Conservation (phyloP, 1,139 yeast species). For the Kodamaea plutei region DNA sequence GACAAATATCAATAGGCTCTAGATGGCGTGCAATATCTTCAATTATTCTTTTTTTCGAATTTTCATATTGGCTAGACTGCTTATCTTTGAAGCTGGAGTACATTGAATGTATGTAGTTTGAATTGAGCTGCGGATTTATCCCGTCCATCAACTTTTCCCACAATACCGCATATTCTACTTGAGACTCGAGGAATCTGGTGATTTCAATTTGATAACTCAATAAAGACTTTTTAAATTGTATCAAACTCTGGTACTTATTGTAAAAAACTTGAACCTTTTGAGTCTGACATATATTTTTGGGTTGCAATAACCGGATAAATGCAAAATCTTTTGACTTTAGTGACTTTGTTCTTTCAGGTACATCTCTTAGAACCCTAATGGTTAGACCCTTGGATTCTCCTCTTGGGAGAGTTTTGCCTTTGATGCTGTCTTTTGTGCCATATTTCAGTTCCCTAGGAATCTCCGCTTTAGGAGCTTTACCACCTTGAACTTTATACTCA, state of each 20-base stretch:
- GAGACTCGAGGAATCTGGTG: conserved; percentile 12
- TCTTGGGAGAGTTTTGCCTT: no score
- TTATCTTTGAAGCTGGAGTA: conserved; percentile 18
- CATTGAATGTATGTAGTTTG: conserved; percentile 14
- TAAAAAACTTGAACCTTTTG: conserved; percentile 1
- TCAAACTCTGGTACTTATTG: conserved; percentile 1
- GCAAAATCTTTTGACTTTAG: no score
- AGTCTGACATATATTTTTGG: background rate
- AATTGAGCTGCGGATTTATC: background rate
- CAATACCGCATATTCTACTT: conserved; percentile 13
- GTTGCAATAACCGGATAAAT: background rate
- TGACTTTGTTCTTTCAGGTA: no score
- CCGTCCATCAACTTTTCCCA: conserved; percentile 16
- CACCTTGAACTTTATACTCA: no score
- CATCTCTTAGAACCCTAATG: no score
- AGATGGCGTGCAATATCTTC: conserved; percentile 6
- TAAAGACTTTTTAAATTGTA: conserved; percentile 3
- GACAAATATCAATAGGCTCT: conserved; percentile 6
- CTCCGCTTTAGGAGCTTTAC: no score
- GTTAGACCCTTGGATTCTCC: no score
- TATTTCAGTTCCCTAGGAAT: no score
- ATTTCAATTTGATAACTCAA: conserved; percentile 1
- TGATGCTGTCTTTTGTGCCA: no score
- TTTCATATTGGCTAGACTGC: conserved; percentile 9
- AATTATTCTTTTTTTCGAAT: conserved; percentile 6